A percentile compares a stretch with the other conserved stretches of the same genome.
phyloP scores from a whole-genome alignment of 225 moss, liverwort and hornwort species.

The Pleurozium schreberi region DNA sequence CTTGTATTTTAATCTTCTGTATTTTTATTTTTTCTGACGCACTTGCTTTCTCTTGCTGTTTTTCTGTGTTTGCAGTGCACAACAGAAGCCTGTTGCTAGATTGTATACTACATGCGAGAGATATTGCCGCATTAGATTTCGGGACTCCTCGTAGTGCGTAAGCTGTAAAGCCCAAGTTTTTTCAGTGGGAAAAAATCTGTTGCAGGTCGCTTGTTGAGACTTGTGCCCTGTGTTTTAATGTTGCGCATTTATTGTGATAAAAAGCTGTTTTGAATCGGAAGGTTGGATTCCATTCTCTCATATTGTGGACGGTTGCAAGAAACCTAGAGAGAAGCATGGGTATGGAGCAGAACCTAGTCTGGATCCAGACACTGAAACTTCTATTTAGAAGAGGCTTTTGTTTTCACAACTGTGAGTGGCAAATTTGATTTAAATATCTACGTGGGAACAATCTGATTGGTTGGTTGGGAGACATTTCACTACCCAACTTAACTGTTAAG shows the following conservation, averaged over 20 bases:
- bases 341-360: background rate
- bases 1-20: too few species aligned
- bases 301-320: background rate
- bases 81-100: constrained; percentile 12
- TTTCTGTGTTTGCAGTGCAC: constrained; percentile 9
- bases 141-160: constrained; percentile 12
- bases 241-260: constrained; percentile 1
- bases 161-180: constrained; percentile 24
- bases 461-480: background rate
- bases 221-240: background rate
- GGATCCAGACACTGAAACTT: background rate
- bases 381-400: background rate
- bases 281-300: background rate
- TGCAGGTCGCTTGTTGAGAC: constrained; percentile 5
- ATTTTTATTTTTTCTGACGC: background rate
- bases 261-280: background rate
- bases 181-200: constrained; percentile 24
- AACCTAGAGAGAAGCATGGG: background rate
- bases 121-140: constrained; percentile 20
- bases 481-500: background rate
- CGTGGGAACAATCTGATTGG: background rate
- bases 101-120: constrained; percentile 36
- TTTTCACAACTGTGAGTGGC: background rate
- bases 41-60: background rate
- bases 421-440: background rate